phyloP scores from a whole-genome alignment of 441 rosid genomes.

The Euphorbia celastroides region DNA sequence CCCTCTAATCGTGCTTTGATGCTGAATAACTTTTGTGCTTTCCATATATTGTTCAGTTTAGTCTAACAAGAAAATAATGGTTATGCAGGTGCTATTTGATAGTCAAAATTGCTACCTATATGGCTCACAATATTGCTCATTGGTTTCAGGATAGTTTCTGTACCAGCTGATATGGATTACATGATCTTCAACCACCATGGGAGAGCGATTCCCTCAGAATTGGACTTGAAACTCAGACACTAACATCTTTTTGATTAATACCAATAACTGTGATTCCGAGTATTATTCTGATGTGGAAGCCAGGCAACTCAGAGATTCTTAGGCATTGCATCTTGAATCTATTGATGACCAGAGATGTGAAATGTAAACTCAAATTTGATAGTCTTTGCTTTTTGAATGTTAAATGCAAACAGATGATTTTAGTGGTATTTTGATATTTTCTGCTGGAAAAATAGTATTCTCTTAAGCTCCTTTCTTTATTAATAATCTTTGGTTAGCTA shows the following conservation, averaged over 20 bases:
- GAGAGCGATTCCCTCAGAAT: constrained; percentile 42
- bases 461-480: too few species aligned
- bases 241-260: constrained; percentile 11
- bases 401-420: too few species aligned
- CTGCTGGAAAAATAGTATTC: too few species aligned
- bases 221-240: constrained; percentile 51
- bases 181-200: constrained; percentile 94
- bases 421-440: too few species aligned
- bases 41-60: neutral
- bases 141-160: constrained; percentile 65
- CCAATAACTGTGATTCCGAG: neutral
- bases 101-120: too few species aligned
- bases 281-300: neutral
- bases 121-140: too few species aligned
- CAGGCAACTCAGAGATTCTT: too few species aligned
- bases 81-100: neutral
- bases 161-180: constrained; percentile 75
- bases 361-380: too few species aligned
- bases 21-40: neutral
- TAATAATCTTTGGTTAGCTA: too few species aligned
- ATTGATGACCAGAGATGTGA: too few species aligned
- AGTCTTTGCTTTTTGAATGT: too few species aligned
- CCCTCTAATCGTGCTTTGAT: neutral
- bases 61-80: neutral
- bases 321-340: too few species aligned